Evolutionary conservation across 106 monocot genomes (phyloP).

Genomic region (Dioscorea zingiberensis): DNA sequence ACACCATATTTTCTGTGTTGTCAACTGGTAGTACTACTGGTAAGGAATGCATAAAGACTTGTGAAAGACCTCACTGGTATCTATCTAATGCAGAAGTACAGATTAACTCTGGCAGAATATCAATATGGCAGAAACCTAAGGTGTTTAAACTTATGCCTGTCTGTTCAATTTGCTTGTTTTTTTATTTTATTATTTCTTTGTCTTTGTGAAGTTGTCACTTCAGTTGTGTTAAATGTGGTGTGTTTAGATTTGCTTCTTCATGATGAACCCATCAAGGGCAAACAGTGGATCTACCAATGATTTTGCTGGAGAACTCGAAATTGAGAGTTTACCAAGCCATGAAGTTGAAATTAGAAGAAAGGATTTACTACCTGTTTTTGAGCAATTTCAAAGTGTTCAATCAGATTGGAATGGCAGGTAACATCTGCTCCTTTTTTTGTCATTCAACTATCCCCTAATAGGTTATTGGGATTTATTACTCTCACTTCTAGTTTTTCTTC

Average conservation of each 20-base stretch:
- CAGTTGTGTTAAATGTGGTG: background rate
- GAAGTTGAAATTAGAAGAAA: slow-evolving; percentile 78
- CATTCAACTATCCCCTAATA: too few species aligned
- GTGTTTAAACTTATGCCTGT: slow-evolving; percentile 15
- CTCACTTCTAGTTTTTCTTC: too few species aligned
- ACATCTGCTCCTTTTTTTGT: too few species aligned
- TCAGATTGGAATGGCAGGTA: slow-evolving; percentile 58
- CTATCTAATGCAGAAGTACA: slow-evolving; percentile 94
- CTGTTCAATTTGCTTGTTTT: background rate
- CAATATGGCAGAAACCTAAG: slow-evolving; percentile 95
- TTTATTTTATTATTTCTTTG: background rate
- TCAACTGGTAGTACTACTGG: slow-evolving; percentile 21
- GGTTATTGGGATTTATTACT: too few species aligned
- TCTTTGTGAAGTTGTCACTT: background rate
- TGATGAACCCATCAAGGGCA: slow-evolving; percentile 23
- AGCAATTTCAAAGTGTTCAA: slow-evolving; percentile 52
- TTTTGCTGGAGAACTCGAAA: slow-evolving; percentile 59
- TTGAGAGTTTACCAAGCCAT: slow-evolving; percentile 52
- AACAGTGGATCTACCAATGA: slow-evolving; percentile 7
- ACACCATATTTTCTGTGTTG: slow-evolving; percentile 16
- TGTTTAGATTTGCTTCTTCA: slow-evolving; percentile 66
- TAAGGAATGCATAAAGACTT: slow-evolving; percentile 32
- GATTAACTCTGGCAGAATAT: slow-evolving; percentile 48
- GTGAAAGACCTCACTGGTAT: slow-evolving; percentile 59
- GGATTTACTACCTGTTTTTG: slow-evolving; percentile 79